Base-by-base conservation (phyloP, 2,329 filamentous ascomycete genomes). In the Aspergillus glaucus region DNA sequence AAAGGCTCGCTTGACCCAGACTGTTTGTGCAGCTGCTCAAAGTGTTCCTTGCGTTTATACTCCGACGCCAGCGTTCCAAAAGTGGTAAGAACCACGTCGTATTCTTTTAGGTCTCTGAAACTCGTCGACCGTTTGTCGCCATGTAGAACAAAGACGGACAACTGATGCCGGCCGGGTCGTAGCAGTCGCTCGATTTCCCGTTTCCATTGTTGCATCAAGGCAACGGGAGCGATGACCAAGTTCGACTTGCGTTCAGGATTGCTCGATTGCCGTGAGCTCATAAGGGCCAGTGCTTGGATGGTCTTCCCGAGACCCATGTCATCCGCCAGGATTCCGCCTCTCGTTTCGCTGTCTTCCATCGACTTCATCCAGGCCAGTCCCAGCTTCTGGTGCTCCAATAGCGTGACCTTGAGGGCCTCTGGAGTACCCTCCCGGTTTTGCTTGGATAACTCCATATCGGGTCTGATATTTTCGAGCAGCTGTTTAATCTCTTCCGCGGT, bases 231-330 rank as follows among this genome's bases (percentile, higher is more conserved):
- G 43, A 95, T 76, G 43, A 95, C 88, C 21, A 95, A 72, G n/a
- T 84, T 93, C 0, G 89, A 90, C 74, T 88, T 81, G 49, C 70
- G 74, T 52, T 71, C 65, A n/a, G 70, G 69, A 51, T 84, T 76
- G 0, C 72, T 66, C 0, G 86, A 81, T n/a, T 78, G 83, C 5
- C 83, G 78, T 5, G 80, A 79, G 10, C 88, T 75, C 57, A 95
- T 86, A 40, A 95, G 76, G 3, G 90, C 81, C 19, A 96, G 75
- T 4, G 87, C 85, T 52, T 92, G 88, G 21, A 95, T 85, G 0
- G 88, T 92, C 68, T 93, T 92, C 6, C 88, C 88, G 9, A 92
- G 73, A 6, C 88, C 88, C 88, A 92, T 93, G 54, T 89, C 86
- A 59, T 89, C 86, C 1, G 84, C 86, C 21, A 91, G 73, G 48